These are phyloP conservation scores for Candida yuanshanica DNA, from an alignment of 805 yeast genomes.

Conservation along the genomic window DNA sequence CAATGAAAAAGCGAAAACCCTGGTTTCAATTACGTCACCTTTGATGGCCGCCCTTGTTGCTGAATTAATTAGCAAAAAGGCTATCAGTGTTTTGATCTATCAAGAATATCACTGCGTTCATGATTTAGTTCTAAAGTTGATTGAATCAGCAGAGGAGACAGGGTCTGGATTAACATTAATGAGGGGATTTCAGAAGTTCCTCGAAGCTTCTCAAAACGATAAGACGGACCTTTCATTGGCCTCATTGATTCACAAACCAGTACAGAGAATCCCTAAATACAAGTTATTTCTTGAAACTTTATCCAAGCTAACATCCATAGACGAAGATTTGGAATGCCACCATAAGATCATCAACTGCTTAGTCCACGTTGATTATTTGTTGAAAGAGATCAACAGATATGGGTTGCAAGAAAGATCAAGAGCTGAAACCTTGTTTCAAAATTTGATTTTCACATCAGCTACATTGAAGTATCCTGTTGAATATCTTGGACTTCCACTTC, in stretches of 20 bases:
- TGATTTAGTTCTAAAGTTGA: slow-evolving; percentile 28
- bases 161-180: slow-evolving; percentile 18
- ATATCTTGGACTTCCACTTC: slow-evolving; percentile 40
- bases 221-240: slow-evolving; percentile 44
- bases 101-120: slow-evolving; percentile 30
- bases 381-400: slow-evolving; percentile 27
- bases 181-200: slow-evolving; percentile 30
- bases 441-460: slow-evolving; percentile 11
- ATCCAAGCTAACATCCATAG: slow-evolving; percentile 23
- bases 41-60: slow-evolving; percentile 20
- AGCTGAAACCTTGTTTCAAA: slow-evolving; percentile 11
- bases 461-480: slow-evolving; percentile 31
- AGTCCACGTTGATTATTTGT: slow-evolving; percentile 16
- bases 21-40: slow-evolving; percentile 15
- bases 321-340: slow-evolving; percentile 14
- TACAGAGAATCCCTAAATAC: slow-evolving; percentile 44
- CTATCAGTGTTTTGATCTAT: slow-evolving; percentile 26
- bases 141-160: slow-evolving; percentile 25
- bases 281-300: slow-evolving; percentile 43
- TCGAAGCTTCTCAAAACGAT: slow-evolving; percentile 37
- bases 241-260: slow-evolving; percentile 50
- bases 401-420: slow-evolving; percentile 21
- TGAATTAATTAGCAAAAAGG: slow-evolving; percentile 18
- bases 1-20: not conserved
- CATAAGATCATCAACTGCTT: slow-evolving; percentile 14